Base-by-base conservation (phyloP, 805 yeast species). In the Saturnispora sanitii region DNA sequence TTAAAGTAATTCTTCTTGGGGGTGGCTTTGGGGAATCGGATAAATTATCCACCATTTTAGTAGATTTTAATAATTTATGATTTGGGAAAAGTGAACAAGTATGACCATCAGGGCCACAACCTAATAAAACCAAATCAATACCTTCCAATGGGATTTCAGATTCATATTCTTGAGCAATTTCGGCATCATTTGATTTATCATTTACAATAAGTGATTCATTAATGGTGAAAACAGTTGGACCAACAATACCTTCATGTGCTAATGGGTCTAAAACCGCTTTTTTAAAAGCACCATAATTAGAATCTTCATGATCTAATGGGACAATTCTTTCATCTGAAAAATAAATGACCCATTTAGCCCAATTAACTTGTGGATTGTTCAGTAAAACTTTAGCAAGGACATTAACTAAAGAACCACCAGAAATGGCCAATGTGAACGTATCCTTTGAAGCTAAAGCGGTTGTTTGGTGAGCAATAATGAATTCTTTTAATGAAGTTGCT, bases 71-170 rank as follows among this genome's bases (percentile, higher is more conserved):
- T 52, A 85, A 68, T 45, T 60, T 52, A 58, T 86, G 95, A 29
- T 81, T 87, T 11, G 96, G 96, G 73, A 87, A 87, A 47, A 87
- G 67, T 1, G 96, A 87, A 64, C 95, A 84, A 4, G 95, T 87
- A 60, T 87, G 96, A 29, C 96, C 96, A 55, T 87, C 96, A 27
- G 96, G 96, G 6, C 96, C 96, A 58, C 92, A 82, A 18, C 96
- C 96, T 47, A 87, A 68, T 42, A 86, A 64, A 18, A 87, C 65
- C 51, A 86, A 64, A 60, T 87, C 95, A 22, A 79, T 54, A 6
- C 45, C 44, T 44, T 60, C 54, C 18, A 51, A 55, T 8, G 90
- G 85, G 39, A 87, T 60, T 33, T 67, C 63, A 1, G 65, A 45
- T 48, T 73, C 79, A 59, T 87, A 87, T 35, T 72, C 79, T 15